Evolutionary conservation across 345 rosid genomes (phyloP).

Genomic region (Cardamine occulta): DNA sequence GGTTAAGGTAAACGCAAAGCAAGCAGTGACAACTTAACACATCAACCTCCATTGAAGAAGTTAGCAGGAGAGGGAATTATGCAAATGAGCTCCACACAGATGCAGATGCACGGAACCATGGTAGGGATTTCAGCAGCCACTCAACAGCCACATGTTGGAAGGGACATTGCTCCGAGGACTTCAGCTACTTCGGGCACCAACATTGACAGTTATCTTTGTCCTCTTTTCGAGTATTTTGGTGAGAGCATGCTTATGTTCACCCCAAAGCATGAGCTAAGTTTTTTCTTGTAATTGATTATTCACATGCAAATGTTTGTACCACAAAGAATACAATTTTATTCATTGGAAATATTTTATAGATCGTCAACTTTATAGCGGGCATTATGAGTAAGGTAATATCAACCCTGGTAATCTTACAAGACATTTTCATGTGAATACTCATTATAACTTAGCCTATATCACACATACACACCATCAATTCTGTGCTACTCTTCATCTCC

Average conservation of each 20-base stretch:
- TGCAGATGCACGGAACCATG: slow-evolving; percentile 53
- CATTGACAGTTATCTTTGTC: slow-evolving; percentile 59
- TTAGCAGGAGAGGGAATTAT: slow-evolving; percentile 54
- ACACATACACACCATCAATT: slow-evolving; percentile 3
- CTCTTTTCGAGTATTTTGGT: slow-evolving; percentile 65
- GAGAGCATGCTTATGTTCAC: slow-evolving; percentile 71
- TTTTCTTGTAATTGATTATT: slow-evolving; percentile 57
- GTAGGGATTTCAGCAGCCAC: slow-evolving; percentile 45
- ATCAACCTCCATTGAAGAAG: slow-evolving; percentile 71
- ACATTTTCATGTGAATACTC: slow-evolving; percentile 5
- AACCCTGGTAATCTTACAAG: slow-evolving; percentile 3
- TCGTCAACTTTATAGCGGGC: background rate
- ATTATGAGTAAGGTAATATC: background rate
- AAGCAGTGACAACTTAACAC: slow-evolving; percentile 63
- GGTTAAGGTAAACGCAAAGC: slow-evolving; percentile 80
- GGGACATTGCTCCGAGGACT: slow-evolving; percentile 44
- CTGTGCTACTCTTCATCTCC: slow-evolving; percentile 46
- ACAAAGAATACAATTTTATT: slow-evolving; percentile 1
- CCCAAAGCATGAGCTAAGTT: slow-evolving; percentile 62
- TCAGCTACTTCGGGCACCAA: slow-evolving; percentile 54
- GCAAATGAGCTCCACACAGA: slow-evolving; percentile 64
- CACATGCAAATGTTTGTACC: slow-evolving; percentile 1
- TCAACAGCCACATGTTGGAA: slow-evolving; percentile 50
- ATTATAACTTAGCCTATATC: slow-evolving; percentile 10
- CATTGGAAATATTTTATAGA: background rate